Evolutionary conservation across 164 flowering plant genomes (phyloP).

Genomic region (Liquidambar formosana): DNA sequence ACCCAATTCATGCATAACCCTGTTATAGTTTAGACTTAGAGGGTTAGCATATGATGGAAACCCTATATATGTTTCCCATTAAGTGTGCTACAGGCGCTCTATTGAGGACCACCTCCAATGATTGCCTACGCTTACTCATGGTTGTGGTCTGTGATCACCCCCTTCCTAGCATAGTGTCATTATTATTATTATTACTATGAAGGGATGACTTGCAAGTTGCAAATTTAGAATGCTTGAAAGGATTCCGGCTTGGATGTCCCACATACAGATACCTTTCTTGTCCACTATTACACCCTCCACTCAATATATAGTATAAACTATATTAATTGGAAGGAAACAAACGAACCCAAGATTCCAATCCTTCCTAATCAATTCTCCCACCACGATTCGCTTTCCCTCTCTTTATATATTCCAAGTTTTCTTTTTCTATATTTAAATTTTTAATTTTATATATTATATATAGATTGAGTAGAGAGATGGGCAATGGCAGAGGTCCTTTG

Average conservation of each 20-base stretch:
- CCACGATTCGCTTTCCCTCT: not conserved
- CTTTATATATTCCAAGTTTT: not conserved
- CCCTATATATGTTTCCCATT: too few species aligned
- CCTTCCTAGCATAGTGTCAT: too few species aligned
- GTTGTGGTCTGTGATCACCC: too few species aligned
- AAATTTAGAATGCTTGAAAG: constrained; percentile 10
- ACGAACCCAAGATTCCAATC: constrained; percentile 16
- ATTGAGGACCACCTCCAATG: too few species aligned
- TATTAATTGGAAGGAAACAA: constrained; percentile 2
- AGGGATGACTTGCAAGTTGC: constrained; percentile 21
- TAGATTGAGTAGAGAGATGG: not conserved
- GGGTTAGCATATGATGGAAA: too few species aligned
- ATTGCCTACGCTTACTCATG: too few species aligned
- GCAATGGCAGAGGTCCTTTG: not conserved
- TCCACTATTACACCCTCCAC: constrained; percentile 2
- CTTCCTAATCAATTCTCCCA: constrained; percentile 9
- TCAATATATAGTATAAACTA: too few species aligned
- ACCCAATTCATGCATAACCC: too few species aligned
- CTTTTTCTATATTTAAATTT: too few species aligned
- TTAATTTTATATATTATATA: too few species aligned
- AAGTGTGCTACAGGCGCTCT: too few species aligned
- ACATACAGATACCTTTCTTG: constrained; percentile 28
- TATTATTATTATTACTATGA: not conserved
- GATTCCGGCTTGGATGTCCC: constrained; percentile 24
- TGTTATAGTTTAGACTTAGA: too few species aligned